Evolutionary conservation across 2,329 filamentous ascomycete genomes (phyloP).

Genomic region (Fusarium decemcellulare): DNA sequence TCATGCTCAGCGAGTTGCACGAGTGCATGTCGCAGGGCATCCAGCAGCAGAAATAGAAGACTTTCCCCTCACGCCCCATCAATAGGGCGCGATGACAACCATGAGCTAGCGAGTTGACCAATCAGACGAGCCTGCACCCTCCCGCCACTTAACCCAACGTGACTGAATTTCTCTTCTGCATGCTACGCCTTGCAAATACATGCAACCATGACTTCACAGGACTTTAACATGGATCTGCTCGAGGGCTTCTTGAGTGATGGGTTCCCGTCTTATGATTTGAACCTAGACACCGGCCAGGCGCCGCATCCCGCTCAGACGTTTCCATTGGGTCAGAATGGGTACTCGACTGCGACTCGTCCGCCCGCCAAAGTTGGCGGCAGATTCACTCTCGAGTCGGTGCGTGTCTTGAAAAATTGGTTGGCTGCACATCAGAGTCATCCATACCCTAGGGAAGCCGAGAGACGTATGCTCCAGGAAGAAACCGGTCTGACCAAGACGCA

Average conservation of each 20-base stretch:
- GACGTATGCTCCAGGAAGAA: constrained; percentile 78
- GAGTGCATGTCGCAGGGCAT: constrained; percentile 19
- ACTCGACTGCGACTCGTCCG: background rate
- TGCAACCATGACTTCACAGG: constrained; percentile 22
- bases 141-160: constrained; percentile 20
- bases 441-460: constrained; percentile 87
- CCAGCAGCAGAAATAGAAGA: background rate
- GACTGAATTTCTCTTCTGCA: constrained; percentile 15
- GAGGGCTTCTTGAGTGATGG: constrained; percentile 36
- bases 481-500: constrained; percentile 85
- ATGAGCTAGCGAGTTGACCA: constrained; percentile 19
- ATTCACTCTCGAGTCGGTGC: constrained; percentile 80
- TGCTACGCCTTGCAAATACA: background rate
- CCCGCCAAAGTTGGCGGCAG: constrained; percentile 40
- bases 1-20: constrained; percentile 34
- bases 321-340: too few relatives aligned
- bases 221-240: constrained; percentile 30
- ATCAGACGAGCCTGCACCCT: constrained; percentile 2
- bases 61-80: constrained; percentile 40
- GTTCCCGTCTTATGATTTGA: constrained; percentile 2
- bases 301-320: background rate
- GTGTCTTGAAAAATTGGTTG: constrained; percentile 85
- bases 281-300: background rate
- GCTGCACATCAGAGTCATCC: constrained; percentile 81
- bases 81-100: constrained; percentile 44